These are phyloP conservation scores for Guadua angustifolia DNA, from an alignment of 176 grass and related monocot species.

Conservation along the genomic window DNA sequence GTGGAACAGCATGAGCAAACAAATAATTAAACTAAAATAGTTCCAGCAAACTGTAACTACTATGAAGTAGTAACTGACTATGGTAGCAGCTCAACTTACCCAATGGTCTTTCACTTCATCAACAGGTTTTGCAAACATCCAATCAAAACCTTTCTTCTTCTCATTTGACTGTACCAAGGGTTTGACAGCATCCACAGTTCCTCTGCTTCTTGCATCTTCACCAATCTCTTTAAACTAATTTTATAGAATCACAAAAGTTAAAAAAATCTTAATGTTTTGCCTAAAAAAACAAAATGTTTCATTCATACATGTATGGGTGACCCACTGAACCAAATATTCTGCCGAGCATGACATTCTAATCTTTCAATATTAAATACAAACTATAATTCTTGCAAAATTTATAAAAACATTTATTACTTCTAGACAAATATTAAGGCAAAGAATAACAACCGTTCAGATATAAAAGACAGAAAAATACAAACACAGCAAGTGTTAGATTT, in stretches of 20 bases:
- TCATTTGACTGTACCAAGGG: conserved; percentile 59
- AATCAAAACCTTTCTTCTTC: conserved; percentile 98
- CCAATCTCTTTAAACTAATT: conserved; percentile 91
- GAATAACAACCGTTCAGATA: neutral
- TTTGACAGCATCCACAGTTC: conserved; percentile 56
- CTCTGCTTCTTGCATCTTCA: conserved; percentile 63
- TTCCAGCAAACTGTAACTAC: conserved; percentile 6
- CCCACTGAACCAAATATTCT: neutral
- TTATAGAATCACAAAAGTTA: conserved; percentile 25
- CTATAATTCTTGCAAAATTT: neutral
- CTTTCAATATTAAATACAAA: neutral
- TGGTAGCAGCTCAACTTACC: conserved; percentile 56
- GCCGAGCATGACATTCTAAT: neutral
- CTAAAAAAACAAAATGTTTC: conserved; percentile 23
- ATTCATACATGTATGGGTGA: conserved; percentile 17
- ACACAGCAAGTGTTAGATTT: neutral
- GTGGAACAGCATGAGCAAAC: neutral
- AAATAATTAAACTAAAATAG: neutral
- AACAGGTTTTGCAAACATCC: conserved; percentile 89
- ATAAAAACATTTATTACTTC: neutral
- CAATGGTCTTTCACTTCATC: conserved; percentile 99
- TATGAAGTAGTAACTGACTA: conserved; percentile 24
- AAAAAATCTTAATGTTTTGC: conserved; percentile 3
- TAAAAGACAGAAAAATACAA: conserved; percentile 14
- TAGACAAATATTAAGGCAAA: neutral